Percentiles rank a stretch among this genome's conserved stretches.
These are phyloP conservation scores for Saccharomycodes ludwigii DNA, from an alignment of 805 yeast species.

Conservation along the genomic window DNA sequence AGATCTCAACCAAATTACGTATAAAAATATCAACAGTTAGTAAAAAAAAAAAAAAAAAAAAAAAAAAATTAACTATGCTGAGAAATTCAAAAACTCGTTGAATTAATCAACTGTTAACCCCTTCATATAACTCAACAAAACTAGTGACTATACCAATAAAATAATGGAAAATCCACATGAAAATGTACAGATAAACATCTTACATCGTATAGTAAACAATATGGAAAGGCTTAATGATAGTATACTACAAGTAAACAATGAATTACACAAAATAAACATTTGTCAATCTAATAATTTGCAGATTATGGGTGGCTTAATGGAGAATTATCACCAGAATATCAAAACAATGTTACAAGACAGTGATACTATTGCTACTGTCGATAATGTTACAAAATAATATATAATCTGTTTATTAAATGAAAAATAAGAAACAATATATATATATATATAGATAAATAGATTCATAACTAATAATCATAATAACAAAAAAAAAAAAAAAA, in stretches of 20 bases:
- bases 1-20: too few relatives aligned
- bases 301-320: slow-evolving; percentile 67
- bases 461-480: too few relatives aligned
- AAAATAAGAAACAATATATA: too few relatives aligned
- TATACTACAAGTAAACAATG: slow-evolving; percentile 48
- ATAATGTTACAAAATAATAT: too few relatives aligned
- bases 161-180: slow-evolving; percentile 80
- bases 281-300: slow-evolving; percentile 62
- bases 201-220: slow-evolving; percentile 64
- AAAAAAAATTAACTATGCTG: neutral
- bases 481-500: too few relatives aligned
- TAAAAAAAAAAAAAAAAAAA: neutral
- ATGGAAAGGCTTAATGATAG: slow-evolving; percentile 69
- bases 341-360: slow-evolving; percentile 60
- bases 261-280: slow-evolving; percentile 47
- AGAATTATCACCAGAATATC: slow-evolving; percentile 56
- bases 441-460: too few relatives aligned
- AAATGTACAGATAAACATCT: slow-evolving; percentile 62
- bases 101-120: too few relatives aligned
- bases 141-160: neutral
- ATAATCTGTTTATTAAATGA: too few relatives aligned
- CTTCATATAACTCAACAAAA: neutral
- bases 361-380: too few relatives aligned
- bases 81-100: neutral
- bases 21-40: neutral